Percentiles rank a stretch among this genome's conserved stretches.
Evolutionary conservation across 2,329 filamentous ascomycete species (phyloP).

Genomic region (Pseudogymnoascus sp.): DNA sequence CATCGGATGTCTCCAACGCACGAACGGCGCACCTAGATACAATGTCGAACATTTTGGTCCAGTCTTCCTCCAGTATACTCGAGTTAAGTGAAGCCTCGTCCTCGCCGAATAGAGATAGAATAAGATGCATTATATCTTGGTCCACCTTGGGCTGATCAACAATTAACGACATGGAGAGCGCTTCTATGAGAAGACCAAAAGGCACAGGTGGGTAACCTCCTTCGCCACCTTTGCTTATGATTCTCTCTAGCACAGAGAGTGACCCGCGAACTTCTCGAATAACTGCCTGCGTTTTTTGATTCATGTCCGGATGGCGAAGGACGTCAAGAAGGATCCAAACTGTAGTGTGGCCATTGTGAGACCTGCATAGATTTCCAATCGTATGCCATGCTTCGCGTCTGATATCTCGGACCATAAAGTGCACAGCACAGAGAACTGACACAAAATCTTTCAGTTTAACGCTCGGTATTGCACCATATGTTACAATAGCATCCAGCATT

Average conservation of each 20-base stretch:
- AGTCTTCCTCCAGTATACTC: slow-evolving; percentile 58
- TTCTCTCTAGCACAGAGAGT: slow-evolving; percentile 54
- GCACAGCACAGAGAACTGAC: slow-evolving; percentile 65
- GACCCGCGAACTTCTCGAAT: slow-evolving; percentile 55
- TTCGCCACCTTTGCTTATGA: slow-evolving; percentile 52
- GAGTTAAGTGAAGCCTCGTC: slow-evolving; percentile 46
- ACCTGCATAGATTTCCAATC: slow-evolving; percentile 62
- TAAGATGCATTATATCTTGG: slow-evolving; percentile 28
- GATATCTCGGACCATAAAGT: slow-evolving; percentile 55
- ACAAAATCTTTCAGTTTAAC: slow-evolving; percentile 58
- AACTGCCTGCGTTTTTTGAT: slow-evolving; percentile 41
- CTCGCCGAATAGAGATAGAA: slow-evolving; percentile 50
- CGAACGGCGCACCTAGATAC: slow-evolving; percentile 44
- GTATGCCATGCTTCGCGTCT: slow-evolving; percentile 63
- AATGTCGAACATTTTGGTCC: slow-evolving; percentile 54
- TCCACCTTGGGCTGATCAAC: slow-evolving; percentile 28
- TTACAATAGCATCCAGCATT: slow-evolving; percentile 64
- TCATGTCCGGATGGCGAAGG: slow-evolving; percentile 42
- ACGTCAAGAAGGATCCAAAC: slow-evolving; percentile 59
- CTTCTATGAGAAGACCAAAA: slow-evolving; percentile 51
- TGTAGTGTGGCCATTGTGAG: slow-evolving; percentile 64
- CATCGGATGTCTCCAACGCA: slow-evolving; percentile 25
- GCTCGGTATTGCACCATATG: slow-evolving; percentile 61
- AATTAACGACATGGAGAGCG: slow-evolving; percentile 43
- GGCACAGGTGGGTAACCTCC: slow-evolving; percentile 55